Percentiles rank a stretch among this genome's conserved stretches.
Evolutionary conservation across 2,329 filamentous ascomycete species (phyloP).

Genomic region (Dryadomyces quercivorus): DNA sequence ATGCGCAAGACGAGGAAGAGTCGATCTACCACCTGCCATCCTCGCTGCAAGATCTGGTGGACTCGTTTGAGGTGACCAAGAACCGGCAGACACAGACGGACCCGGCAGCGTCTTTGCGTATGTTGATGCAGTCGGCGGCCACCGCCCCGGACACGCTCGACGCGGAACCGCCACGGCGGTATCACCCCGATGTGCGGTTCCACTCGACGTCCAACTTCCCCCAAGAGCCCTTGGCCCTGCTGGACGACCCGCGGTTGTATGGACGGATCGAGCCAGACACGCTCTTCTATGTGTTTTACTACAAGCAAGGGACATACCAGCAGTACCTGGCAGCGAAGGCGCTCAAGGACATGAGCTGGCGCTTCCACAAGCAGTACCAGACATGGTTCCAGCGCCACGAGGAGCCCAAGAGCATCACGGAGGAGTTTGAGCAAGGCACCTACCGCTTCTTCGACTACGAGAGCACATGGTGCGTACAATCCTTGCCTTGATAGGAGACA

Average conservation of each 20-base stretch:
- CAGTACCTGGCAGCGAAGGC: conserved; percentile 93
- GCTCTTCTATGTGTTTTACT: conserved; percentile 98
- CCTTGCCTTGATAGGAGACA: not conserved
- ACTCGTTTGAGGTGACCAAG: conserved; percentile 79
- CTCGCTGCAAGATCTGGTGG: conserved; percentile 77
- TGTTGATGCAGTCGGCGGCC: conserved; percentile 64
- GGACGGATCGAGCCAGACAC: conserved; percentile 87
- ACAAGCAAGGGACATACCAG: conserved; percentile 90
- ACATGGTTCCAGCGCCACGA: conserved; percentile 99
- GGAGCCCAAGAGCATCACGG: conserved; percentile 95
- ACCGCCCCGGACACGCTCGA: conserved; percentile 66
- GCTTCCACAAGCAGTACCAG: conserved; percentile 99
- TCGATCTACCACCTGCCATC: conserved; percentile 88
- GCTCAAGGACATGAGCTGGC: conserved; percentile 96
- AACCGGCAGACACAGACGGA: conserved; percentile 49
- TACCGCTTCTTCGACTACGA: conserved; percentile 99
- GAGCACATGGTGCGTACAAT: conserved; percentile 70
- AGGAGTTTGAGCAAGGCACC: conserved; percentile 97
- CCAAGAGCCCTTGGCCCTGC: conserved; percentile 80
- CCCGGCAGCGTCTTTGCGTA: conserved; percentile 55
- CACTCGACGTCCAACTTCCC: conserved; percentile 71
- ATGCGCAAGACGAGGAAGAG: conserved; percentile 52
- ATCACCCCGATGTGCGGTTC: conserved; percentile 72
- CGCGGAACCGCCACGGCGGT: conserved; percentile 69
- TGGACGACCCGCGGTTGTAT: conserved; percentile 84